These are phyloP conservation scores for Diaporthe amygdali DNA, from an alignment of 2,329 filamentous ascomycete species.

Conservation along the genomic window DNA sequence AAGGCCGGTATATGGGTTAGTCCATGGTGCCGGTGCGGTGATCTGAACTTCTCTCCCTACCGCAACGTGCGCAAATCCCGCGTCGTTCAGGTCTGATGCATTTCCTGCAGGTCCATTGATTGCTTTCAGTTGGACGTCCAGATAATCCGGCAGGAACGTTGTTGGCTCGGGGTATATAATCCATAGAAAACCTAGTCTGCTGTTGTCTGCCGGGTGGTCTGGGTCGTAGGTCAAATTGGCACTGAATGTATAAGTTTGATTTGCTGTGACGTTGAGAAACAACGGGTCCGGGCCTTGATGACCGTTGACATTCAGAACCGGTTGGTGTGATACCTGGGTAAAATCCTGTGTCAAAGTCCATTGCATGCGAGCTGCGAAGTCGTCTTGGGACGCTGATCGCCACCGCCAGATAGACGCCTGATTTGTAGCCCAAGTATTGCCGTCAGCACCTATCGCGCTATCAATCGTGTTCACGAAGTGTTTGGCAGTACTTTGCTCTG, in stretches of 20 bases:
- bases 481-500: no score
- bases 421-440: not conserved
- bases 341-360: slow-evolving; percentile 33
- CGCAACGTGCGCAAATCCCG: no score
- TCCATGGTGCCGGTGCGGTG: no score
- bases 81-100: no score
- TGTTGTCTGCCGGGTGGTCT: not conserved
- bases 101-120: no score
- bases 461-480: not conserved
- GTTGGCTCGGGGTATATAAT: not conserved
- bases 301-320: slow-evolving; percentile 1
- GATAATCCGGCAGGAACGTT: no score
- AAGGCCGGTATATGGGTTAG: no score
- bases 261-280: not conserved
- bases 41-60: no score
- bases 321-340: slow-evolving; percentile 11
- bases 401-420: slow-evolving; percentile 39
- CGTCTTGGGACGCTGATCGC: slow-evolving; percentile 37
- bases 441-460: not conserved
- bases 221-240: not conserved
- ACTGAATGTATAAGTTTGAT: no score
- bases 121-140: no score
- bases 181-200: not conserved
- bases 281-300: not conserved
- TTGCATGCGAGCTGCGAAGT: slow-evolving; percentile 39